Conservation (phyloP, 441 rosid species). For the Populus tomentosa region DNA sequence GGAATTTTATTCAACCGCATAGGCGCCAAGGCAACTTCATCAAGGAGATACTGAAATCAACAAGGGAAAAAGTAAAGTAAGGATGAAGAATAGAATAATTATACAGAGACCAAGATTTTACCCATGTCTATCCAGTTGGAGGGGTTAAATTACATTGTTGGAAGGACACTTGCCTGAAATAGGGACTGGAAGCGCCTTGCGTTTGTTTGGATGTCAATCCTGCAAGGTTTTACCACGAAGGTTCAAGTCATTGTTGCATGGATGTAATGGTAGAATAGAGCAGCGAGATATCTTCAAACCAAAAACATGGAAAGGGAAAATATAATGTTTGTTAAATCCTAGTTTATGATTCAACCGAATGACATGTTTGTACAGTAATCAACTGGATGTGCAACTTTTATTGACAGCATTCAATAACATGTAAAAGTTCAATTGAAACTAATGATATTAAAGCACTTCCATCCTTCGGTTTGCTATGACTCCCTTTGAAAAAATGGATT, state of each 20-base stretch:
- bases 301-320: not conserved
- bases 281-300: not conserved
- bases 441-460: not conserved
- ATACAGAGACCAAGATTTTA: not conserved
- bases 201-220: slow-evolving; percentile 96
- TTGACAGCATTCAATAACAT: not conserved
- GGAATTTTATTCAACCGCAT: slow-evolving; percentile 64
- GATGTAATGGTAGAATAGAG: not conserved
- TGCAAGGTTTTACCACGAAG: slow-evolving; percentile 23
- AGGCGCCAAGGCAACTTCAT: slow-evolving; percentile 76
- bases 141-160: not conserved
- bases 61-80: not conserved
- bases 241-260: not conserved
- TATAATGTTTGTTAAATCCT: not conserved
- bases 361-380: not conserved
- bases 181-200: slow-evolving; percentile 77
- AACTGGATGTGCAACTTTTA: not conserved
- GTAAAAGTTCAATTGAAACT: not conserved
- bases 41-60: slow-evolving; percentile 73
- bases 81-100: slow-evolving; percentile 3
- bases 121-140: not conserved
- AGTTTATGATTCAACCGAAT: not conserved
- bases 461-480: not conserved
- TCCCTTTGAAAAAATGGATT: not conserved
- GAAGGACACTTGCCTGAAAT: slow-evolving; percentile 50